Conservation (phyloP, 148 eudicot genomes). For the Arctostaphylos glauca region DNA sequence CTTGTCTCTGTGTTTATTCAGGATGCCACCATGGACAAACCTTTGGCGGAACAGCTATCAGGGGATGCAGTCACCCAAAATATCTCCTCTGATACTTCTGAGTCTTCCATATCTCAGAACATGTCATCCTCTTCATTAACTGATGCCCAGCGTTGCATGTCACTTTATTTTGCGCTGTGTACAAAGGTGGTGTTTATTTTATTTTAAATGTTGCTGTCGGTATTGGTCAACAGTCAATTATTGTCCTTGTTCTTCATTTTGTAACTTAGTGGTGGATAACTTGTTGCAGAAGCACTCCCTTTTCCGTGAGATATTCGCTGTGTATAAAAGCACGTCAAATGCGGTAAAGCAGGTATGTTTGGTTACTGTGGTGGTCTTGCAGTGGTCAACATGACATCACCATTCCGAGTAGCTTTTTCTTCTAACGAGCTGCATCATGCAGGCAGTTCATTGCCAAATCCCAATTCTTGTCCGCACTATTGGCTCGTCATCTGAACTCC, state of each 20-base stretch:
- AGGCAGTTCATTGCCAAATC: slow-evolving; percentile 84
- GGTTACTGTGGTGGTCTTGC: slow-evolving; percentile 6
- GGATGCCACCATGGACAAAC: slow-evolving; percentile 40
- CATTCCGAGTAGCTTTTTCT: not conserved
- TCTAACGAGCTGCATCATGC: slow-evolving; percentile 22
- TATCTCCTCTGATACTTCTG: slow-evolving; percentile 38
- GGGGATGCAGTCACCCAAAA: slow-evolving; percentile 35
- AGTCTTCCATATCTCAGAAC: slow-evolving; percentile 36
- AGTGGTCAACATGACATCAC: not conserved
- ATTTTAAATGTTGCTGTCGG: not conserved
- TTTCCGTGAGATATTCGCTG: slow-evolving; percentile 69
- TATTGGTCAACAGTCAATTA: not conserved
- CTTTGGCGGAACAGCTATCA: slow-evolving; percentile 40
- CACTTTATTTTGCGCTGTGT: slow-evolving; percentile 92
- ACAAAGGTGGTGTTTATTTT: slow-evolving; percentile 63
- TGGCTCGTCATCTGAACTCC: slow-evolving; percentile 78
- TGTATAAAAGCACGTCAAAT: slow-evolving; percentile 55
- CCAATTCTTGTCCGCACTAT: slow-evolving; percentile 91
- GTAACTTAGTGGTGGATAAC: slow-evolving; percentile 7
- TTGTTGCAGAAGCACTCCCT: slow-evolving; percentile 83
- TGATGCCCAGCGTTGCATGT: slow-evolving; percentile 79
- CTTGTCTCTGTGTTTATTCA: slow-evolving; percentile 25
- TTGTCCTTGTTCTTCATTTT: not conserved
- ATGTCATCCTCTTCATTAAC: slow-evolving; percentile 45
- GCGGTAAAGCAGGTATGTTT: slow-evolving; percentile 69